Evolutionary conservation across 1,284 basidiomycete species (phyloP), one percentile per base, ranked within the genome.

Genomic region (Tetrapyrgos nigripes): DNA sequence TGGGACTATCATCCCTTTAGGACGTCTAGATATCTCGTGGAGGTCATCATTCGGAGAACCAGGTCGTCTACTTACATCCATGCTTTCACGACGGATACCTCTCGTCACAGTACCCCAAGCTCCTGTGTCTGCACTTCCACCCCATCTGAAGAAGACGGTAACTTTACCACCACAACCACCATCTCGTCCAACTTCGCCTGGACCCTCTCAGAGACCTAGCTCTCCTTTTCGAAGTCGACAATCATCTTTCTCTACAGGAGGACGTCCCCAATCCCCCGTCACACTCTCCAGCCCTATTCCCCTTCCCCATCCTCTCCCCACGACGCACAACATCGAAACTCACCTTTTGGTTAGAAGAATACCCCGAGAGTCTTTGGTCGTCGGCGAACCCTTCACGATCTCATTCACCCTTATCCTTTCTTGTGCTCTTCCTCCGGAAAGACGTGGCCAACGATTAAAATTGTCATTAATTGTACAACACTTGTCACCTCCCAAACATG

Each of bases 11-110:
- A 82, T 95, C 17, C 84, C 92, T 3, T 82, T 96, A 1, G 93
- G 93, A 21, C 80, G 91, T 60, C 79, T 96, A 10, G 91, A 94
- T 65, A 88, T 96, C 33, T 83, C 86, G 1, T 96, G 93, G 93
- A 79, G 87, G 46, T 91, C 91, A 14, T 84, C 85, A 14, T 91
- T 87, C 63, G 91, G 92, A 9, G 91, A 94, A 73, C 91, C 88
- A 19, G 93, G 93, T 1, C 82, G 91, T 47, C 77, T 96, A 19
- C 74, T 94, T 47, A 96, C 93, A 4, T 94, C 92, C 75, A 89
- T 89, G 80, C 75, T 93, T 10, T 90, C 90, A 14, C 85, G 91
- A 47, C 80, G 85, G 44, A 88, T 93, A 64, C 87, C 87, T 1
- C 73, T 86, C 29, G 74, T 80, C 4, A 73, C 76, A 26, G 67